Base-by-base conservation (phyloP, 257 asterid genomes). In the Prunella vulgaris region DNA sequence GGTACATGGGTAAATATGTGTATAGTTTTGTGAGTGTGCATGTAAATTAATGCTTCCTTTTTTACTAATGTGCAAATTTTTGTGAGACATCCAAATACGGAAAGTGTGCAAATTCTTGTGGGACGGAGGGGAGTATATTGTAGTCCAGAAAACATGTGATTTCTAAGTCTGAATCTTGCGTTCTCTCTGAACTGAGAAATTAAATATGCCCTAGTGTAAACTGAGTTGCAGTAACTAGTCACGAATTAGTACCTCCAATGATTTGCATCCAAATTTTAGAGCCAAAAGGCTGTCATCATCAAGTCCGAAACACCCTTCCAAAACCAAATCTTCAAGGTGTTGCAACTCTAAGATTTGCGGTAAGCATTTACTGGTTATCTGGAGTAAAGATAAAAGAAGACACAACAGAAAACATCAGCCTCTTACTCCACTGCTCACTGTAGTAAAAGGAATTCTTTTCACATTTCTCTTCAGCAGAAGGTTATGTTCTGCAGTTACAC, bases 271-370 rank as follows among this genome's bases (percentile, higher is more conserved):
- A 53, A 76, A 87, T 74, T 81, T 77, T 70, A 86, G 83, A 60
- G 85, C 81, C 10, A 82, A 76, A 21, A 89, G 84, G 83, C 87
- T 64, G 71, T 89, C 90, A 80, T 88, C 96, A 27, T 92, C 95
- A 37, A 92, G 74, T 35, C 94, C 94, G 27, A 79, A 84, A 79
- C 98, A 92, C 14, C 98, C 96, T 84, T 89, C 96, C 38, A 92
- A 79, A 56, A 75, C 77, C 81, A 92, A 81, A 52, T 87, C 85
- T 73, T 92, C 87, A 25, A 92, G 94, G 74, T 78, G 62, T 77
- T 87, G 86, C 79, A 92, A 60, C 84, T 87, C 85, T n/a, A 88
- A 69, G 76, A 92, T 79, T 70, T 79, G 85, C 7, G 83, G 70
- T 40, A 92, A 77, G 82, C 96, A 86, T 66, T 80, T 84, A 64